Evolutionary conservation across 208 protist species (phyloP).

Genomic region (Eutreptiella sp.): DNA sequence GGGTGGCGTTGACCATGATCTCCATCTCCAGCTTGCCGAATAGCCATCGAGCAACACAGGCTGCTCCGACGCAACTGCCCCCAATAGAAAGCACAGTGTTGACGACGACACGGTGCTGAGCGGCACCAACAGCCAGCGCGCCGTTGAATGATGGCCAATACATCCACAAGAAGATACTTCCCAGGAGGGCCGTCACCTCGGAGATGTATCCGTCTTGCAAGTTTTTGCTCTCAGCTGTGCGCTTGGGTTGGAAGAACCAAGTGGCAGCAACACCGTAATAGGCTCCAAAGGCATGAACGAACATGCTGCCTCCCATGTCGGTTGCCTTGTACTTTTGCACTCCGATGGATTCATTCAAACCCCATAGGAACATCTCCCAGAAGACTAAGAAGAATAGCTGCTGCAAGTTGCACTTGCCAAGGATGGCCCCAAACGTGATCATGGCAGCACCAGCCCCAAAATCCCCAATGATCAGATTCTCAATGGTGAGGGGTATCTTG

Average conservation of each 20-base stretch:
- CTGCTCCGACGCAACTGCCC: conserved; percentile 26
- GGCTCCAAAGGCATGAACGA: conserved; percentile 61
- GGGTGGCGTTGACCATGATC: conserved; percentile 61
- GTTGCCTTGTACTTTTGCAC: conserved; percentile 23
- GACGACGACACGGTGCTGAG: conserved; percentile 22
- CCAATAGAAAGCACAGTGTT: conserved; percentile 54
- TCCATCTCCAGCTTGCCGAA: conserved; percentile 46
- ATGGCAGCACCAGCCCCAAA: conserved; percentile 51
- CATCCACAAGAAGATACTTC: conserved; percentile 62
- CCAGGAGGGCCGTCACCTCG: conserved; percentile 61
- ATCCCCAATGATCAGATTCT: conserved; percentile 38
- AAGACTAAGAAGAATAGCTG: conserved; percentile 56
- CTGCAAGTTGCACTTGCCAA: conserved; percentile 50
- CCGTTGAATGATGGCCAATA: conserved; percentile 68
- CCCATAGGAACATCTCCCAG: conserved; percentile 46
- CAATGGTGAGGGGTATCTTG: conserved; percentile 25
- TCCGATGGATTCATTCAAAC: conserved; percentile 44
- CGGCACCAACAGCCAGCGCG: conserved; percentile 36
- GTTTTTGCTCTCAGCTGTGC: conserved; percentile 44
- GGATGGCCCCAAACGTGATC: conserved; percentile 56
- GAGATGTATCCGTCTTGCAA: no score
- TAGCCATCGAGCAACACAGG: no score
- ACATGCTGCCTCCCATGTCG: conserved; percentile 61
- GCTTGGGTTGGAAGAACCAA: conserved; percentile 39
- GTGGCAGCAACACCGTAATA: conserved; percentile 49